These are phyloP conservation scores for Dictyostelium brefeldianum DNA, from an alignment of 78 protist genomes.

Conservation along the genomic window DNA sequence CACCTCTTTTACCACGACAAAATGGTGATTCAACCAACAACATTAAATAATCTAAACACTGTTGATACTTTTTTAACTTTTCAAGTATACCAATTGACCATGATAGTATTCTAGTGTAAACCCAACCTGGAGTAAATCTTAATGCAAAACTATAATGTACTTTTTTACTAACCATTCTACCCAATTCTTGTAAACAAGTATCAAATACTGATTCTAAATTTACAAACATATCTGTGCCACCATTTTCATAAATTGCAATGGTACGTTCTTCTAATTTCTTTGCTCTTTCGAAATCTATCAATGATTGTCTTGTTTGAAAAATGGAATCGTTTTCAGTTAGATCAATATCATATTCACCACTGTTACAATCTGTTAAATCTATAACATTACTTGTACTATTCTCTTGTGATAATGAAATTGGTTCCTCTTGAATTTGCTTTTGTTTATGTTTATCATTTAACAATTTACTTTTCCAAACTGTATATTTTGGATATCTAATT, in stretches of 20 bases:
- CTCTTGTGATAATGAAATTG: background rate
- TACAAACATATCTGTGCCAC: background rate
- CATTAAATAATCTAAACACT: conserved; percentile 18
- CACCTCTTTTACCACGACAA: conserved; percentile 59
- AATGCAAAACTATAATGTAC: conserved; percentile 30
- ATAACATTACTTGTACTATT: background rate
- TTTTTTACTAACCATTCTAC: background rate
- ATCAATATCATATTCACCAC: background rate
- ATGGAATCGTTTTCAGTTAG: background rate
- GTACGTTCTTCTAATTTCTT: conserved; percentile 25
- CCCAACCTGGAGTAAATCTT: conserved; percentile 66
- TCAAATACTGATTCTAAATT: background rate
- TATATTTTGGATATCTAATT: conserved; percentile 26
- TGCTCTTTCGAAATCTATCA: conserved; percentile 23
- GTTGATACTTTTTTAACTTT: conserved; percentile 10
- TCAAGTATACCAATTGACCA: conserved; percentile 13
- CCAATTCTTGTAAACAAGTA: background rate
- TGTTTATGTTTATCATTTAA: background rate
- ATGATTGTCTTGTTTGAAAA: conserved; percentile 7
- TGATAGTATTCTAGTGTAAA: conserved; percentile 26
- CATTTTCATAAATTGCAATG: background rate
- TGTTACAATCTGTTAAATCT: conserved; percentile 1
- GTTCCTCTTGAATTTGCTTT: background rate
- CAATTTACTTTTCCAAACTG: conserved; percentile 18
- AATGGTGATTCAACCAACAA: conserved; percentile 17